Conservation (phyloP, 768 basidiomycete species). For the Russula sp. region DNA sequence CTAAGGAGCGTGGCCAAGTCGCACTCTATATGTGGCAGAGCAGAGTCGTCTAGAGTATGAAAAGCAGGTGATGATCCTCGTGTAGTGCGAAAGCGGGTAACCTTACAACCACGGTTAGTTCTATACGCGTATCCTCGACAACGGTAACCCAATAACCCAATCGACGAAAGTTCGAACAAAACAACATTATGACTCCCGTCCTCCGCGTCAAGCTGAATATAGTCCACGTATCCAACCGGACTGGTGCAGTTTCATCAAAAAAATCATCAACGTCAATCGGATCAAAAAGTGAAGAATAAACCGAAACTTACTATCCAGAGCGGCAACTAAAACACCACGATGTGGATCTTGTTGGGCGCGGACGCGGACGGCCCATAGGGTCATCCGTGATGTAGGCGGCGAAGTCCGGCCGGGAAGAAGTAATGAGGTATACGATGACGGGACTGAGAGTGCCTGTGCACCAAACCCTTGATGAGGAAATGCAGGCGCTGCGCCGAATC, state of each 20-base stretch:
- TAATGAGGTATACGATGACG: constrained; percentile 29
- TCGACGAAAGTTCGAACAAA: too few relatives aligned
- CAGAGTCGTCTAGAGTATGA: not conserved
- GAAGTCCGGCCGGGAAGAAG: constrained; percentile 22
- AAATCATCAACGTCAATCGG: not conserved
- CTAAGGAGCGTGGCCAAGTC: too few relatives aligned
- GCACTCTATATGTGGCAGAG: too few relatives aligned
- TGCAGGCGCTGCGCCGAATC: constrained; percentile 5
- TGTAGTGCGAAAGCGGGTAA: not conserved
- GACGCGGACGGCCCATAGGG: constrained; percentile 27
- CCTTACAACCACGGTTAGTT: too few relatives aligned
- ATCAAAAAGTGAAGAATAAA: not conserved
- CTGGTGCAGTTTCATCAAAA: constrained; percentile 8
- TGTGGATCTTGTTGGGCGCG: constrained; percentile 21
- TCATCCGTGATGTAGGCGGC: constrained; percentile 28
- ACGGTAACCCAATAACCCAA: too few relatives aligned
- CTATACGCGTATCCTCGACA: not conserved
- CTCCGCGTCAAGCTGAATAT: constrained; percentile 29
- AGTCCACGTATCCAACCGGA: constrained; percentile 25
- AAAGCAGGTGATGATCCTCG: not conserved
- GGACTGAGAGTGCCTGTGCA: constrained; percentile 2
- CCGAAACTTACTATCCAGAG: constrained; percentile 23
- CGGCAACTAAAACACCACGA: constrained; percentile 27
- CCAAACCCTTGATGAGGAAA: constrained; percentile 18
- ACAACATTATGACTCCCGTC: constrained; percentile 15